Evolutionary conservation across 2,329 filamentous ascomycete species (phyloP).

Genomic region (Aspergillus sp.): DNA sequence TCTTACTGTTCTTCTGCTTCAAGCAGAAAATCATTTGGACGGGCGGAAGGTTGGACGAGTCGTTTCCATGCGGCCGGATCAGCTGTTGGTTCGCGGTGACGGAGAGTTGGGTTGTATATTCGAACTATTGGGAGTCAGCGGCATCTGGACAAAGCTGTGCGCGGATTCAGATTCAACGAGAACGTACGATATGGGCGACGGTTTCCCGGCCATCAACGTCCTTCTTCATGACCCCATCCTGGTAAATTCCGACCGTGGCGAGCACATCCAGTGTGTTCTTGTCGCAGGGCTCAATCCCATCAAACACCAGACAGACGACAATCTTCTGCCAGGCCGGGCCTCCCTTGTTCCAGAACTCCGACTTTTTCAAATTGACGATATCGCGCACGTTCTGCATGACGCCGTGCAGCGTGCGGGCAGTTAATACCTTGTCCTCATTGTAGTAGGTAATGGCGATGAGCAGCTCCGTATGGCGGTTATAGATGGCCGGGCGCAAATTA

Average conservation of each 20-base stretch:
- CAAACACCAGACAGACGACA: constrained; percentile 93
- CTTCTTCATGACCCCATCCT: constrained; percentile 98
- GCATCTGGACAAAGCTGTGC: background rate
- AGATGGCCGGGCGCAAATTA: constrained; percentile 95
- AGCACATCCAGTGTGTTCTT: constrained; percentile 91
- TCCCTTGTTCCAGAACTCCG: constrained; percentile 99
- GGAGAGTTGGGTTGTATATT: constrained; percentile 96
- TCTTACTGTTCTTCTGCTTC: constrained; percentile 99
- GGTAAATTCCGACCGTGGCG: constrained; percentile 92
- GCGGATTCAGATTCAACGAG: background rate
- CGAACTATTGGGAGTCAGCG: constrained; percentile 55
- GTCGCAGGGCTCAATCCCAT: constrained; percentile 96
- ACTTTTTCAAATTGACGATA: constrained; percentile 98
- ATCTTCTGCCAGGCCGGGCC: constrained; percentile 99
- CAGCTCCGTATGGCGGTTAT: constrained; percentile 95
- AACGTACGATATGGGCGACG: constrained; percentile 74
- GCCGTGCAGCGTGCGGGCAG: constrained; percentile 87
- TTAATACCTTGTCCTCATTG: constrained; percentile 95
- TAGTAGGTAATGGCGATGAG: constrained; percentile 98
- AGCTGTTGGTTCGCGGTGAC: constrained; percentile 96
- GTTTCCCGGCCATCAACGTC: constrained; percentile 97
- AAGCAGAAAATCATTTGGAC: constrained; percentile 99
- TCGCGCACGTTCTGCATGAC: constrained; percentile 99
- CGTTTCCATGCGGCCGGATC: constrained; percentile 84
- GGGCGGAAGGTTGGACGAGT: constrained; percentile 79